Base-by-base conservation (phyloP, 2,329 filamentous ascomycete genomes). In the Colletotrichum eremochloae region DNA sequence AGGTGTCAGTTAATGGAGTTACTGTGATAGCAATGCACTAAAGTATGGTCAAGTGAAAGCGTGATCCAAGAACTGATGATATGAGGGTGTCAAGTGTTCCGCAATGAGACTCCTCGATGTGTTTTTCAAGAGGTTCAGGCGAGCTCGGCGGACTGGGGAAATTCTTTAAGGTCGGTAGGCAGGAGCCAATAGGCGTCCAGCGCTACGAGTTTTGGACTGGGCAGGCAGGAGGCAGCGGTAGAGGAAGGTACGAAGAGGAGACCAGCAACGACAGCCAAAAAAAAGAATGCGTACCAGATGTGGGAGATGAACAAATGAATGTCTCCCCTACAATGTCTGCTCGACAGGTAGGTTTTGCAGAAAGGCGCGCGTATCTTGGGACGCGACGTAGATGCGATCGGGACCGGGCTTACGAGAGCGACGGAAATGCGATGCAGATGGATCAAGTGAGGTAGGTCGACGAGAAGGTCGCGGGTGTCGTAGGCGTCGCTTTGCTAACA, bases 291-390 rank as follows among this genome's bases (percentile, higher is more conserved):
- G 83, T 91, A 92, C 90, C 88, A 86, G 89, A 82, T 88, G 89
- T 84, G 90, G 93, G 94, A 97, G 95, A 97, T 93, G 87, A 94
- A 97, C 95, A 97, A 97, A 83, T 92, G 84, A 97, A 97, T 97
- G 95, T 95, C 93, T 97, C 95, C 93, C 94, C 94, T 86, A 85
- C 83, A 84, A 81, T 76, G 75, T 46, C 79, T 83, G 83, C 80
- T 80, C 80, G 33, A 55, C 56, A 65, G 68, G 38, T 53, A 70
- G 60, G 36, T n/a, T n/a, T 24, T 66, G 56, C 61, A 44, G 46
- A n/a, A 57, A 18, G 55, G 18, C 57, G 68, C 68, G 52, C 4
- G 8, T 15, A 46, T 64, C 53, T 68, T 46, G 64, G 57, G 58
- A 65, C 52, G 57, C 67, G 40, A 69, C 31, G 53, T 11, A 8